Conservation (phyloP, 225 moss, liverwort and hornwort genomes). For the Pleurozium schreberi region DNA sequence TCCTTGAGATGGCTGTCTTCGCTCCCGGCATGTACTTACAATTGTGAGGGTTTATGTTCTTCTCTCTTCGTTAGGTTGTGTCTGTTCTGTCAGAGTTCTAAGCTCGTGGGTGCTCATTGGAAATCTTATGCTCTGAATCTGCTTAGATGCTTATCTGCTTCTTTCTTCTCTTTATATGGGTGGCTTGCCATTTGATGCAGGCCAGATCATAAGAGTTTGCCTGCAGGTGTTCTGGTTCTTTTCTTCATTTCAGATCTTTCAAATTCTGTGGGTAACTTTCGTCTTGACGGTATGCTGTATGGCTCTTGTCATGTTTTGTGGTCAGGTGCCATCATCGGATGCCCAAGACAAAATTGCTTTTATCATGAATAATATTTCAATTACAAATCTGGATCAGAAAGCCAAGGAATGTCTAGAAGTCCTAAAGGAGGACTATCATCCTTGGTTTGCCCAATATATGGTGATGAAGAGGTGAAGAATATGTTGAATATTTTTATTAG, state of each 20-base stretch:
- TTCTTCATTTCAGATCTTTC: not conserved
- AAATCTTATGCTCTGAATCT: not conserved
- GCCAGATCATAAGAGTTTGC: not conserved
- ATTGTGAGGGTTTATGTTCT: not conserved
- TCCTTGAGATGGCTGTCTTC: not conserved
- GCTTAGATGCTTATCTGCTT: not conserved
- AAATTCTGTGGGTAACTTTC: not conserved
- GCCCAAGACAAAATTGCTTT: constrained; percentile 91
- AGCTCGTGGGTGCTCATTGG: not conserved
- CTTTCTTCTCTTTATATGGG: not conserved
- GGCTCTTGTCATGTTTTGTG: not conserved
- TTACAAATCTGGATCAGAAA: constrained; percentile 84
- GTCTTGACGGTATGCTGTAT: not conserved
- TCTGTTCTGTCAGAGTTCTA: not conserved
- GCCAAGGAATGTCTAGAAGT: constrained; percentile 89
- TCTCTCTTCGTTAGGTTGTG: not conserved
- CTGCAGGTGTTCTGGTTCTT: not conserved
- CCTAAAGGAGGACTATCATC: constrained; percentile 61
- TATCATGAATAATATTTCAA: constrained; percentile 97
- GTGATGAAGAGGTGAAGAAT: constrained; percentile 84
- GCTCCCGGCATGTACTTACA: not conserved
- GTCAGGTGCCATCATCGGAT: constrained; percentile 67
- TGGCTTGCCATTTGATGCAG: not conserved
- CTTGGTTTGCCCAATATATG: constrained; percentile 99
- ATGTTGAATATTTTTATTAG: not conserved